phyloP scores from a whole-genome alignment of 495 filamentous ascomycete species.

The Bathelium albidoporum region DNA sequence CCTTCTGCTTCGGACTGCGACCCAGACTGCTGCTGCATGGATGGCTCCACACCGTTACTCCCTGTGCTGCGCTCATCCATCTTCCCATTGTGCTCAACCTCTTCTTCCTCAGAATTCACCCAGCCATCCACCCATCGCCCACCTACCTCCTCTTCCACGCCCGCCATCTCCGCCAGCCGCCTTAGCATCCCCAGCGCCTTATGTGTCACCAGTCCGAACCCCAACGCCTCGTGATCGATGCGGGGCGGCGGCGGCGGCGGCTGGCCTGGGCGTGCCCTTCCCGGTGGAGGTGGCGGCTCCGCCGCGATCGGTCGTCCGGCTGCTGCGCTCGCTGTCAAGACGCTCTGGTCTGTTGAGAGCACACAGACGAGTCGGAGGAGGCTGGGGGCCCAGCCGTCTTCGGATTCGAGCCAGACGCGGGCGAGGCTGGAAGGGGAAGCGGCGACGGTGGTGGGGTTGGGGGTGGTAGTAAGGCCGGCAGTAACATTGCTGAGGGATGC shows the following conservation, averaged over 20 bases:
- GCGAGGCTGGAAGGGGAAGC: constrained; percentile 41
- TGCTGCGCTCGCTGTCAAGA: constrained; percentile 17
- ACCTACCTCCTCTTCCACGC: constrained; percentile 14
- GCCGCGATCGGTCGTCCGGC: constrained; percentile 15
- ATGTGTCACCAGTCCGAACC: constrained; percentile 30
- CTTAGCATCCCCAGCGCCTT: constrained; percentile 47
- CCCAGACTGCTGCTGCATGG: no score
- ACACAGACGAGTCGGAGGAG: constrained; percentile 61
- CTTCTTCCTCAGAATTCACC: constrained; percentile 11
- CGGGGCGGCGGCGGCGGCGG: background rate
- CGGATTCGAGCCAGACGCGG: constrained; percentile 71
- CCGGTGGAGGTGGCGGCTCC: constrained; percentile 16
- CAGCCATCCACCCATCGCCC: no score
- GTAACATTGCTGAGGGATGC: background rate
- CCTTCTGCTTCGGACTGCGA: no score
- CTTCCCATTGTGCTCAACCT: background rate
- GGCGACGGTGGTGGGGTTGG: background rate
- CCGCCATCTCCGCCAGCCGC: constrained; percentile 42
- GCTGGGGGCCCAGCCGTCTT: constrained; percentile 75
- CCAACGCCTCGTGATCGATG: constrained; percentile 17
- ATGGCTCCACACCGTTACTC: background rate
- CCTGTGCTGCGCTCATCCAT: background rate
- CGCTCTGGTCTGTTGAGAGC: constrained; percentile 48
- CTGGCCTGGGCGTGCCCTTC: background rate
- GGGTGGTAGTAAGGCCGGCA: background rate